Evolutionary conservation across 805 yeast genomes (phyloP).

Genomic region (Ogataea sp.): DNA sequence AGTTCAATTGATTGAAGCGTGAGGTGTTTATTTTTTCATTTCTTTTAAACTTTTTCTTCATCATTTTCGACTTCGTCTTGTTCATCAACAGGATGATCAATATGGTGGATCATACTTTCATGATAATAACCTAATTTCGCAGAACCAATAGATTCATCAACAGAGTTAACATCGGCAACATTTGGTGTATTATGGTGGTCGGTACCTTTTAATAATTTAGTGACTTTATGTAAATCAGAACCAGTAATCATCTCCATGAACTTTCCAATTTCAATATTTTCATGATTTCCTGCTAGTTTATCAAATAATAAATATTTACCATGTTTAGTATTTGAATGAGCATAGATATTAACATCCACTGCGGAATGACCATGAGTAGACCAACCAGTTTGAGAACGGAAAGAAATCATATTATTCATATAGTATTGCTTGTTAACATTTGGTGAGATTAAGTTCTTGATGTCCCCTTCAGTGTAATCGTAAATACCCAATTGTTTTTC

Average conservation of each 20-base stretch:
- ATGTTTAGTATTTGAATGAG: slow-evolving; percentile 50
- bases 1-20: too few relatives aligned
- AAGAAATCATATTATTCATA: slow-evolving; percentile 63
- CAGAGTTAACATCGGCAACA: too few relatives aligned
- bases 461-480: slow-evolving; percentile 50
- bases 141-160: too few relatives aligned
- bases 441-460: slow-evolving; percentile 31
- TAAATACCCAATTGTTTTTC: slow-evolving; percentile 59
- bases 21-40: too few relatives aligned
- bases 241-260: slow-evolving; percentile 54
- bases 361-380: slow-evolving; percentile 95
- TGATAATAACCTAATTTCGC: background rate
- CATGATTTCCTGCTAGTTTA: slow-evolving; percentile 69
- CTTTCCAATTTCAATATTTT: slow-evolving; percentile 77
- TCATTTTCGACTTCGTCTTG: too few relatives aligned
- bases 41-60: too few relatives aligned
- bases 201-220: slow-evolving; percentile 40
- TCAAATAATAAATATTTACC: slow-evolving; percentile 32
- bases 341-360: slow-evolving; percentile 90
- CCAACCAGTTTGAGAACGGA: slow-evolving; percentile 93
- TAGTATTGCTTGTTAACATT: slow-evolving; percentile 27
- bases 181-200: background rate
- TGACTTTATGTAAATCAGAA: slow-evolving; percentile 39
- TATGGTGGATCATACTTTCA: background rate
- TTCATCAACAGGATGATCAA: background rate